These are phyloP conservation scores for Debaryomyces prosopidis DNA, from an alignment of 805 yeast species.

Conservation along the genomic window DNA sequence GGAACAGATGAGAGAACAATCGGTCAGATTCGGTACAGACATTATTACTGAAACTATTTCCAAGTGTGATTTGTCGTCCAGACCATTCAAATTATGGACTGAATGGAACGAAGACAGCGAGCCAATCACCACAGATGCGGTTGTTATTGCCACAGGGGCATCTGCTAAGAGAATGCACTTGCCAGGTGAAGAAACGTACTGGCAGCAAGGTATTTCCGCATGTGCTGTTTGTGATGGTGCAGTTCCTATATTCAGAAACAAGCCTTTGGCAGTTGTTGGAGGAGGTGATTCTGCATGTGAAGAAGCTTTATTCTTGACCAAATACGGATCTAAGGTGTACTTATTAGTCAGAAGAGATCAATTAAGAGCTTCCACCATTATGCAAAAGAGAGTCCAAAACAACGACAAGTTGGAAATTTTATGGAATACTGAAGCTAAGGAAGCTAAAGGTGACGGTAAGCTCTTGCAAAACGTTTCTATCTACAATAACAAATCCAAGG, in stretches of 20 bases:
- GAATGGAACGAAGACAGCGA: constrained; percentile 91
- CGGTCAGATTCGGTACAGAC: constrained; percentile 85
- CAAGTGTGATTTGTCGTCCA: constrained; percentile 81
- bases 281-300: constrained; percentile 99
- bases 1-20: constrained; percentile 93
- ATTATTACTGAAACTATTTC: constrained; percentile 94
- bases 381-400: constrained; percentile 88
- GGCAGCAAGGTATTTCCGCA: constrained; percentile 99
- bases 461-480: constrained; percentile 64
- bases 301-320: constrained; percentile 95
- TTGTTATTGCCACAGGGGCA: constrained; percentile 96
- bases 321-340: constrained; percentile 95
- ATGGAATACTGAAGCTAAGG: constrained; percentile 80
- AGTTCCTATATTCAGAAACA: constrained; percentile 96
- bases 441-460: constrained; percentile 94
- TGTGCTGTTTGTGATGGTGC: constrained; percentile 99
- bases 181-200: constrained; percentile 96
- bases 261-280: constrained; percentile 96
- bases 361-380: constrained; percentile 92
- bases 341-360: constrained; percentile 92
- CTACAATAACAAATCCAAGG: constrained; percentile 71
- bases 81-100: constrained; percentile 96
- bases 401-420: constrained; percentile 90
- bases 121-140: constrained; percentile 90
- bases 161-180: constrained; percentile 91